These are phyloP conservation scores for Sclerospora graminicola DNA, from an alignment of 352 stramenopile genomes.

Conservation along the genomic window DNA sequence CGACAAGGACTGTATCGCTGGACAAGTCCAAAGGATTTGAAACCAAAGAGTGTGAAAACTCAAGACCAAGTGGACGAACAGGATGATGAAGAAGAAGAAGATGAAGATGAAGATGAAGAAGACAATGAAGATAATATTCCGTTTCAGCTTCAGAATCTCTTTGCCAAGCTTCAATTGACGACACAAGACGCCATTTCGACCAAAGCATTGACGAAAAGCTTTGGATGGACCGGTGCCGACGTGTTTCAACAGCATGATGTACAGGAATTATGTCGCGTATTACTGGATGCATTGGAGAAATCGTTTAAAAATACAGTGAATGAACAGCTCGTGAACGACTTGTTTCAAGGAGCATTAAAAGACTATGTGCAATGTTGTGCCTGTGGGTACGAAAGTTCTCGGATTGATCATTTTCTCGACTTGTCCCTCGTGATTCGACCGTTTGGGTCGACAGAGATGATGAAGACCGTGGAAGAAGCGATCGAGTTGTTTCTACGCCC, in stretches of 20 bases:
- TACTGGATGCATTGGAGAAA: conserved; percentile 87
- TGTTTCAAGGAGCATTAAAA: conserved; percentile 78
- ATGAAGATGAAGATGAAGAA: conserved; percentile 37
- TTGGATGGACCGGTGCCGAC: conserved; percentile 84
- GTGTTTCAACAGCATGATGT: conserved; percentile 89
- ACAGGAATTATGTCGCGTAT: conserved; percentile 84
- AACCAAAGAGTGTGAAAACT: too few relatives aligned
- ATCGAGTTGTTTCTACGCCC: conserved; percentile 83
- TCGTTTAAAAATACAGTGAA: conserved; percentile 82
- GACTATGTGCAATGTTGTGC: conserved; percentile 84
- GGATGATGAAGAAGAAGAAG: conserved; percentile 7
- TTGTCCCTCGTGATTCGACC: conserved; percentile 85
- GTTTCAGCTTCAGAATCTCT: conserved; percentile 87
- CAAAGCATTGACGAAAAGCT: conserved; percentile 86
- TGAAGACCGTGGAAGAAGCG: conserved; percentile 78
- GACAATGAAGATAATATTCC: conserved; percentile 73
- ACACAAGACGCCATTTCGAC: conserved; percentile 60
- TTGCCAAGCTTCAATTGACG: conserved; percentile 83
- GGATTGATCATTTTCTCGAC: conserved; percentile 83
- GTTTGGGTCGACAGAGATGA: conserved; percentile 79
- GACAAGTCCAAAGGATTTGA: conserved; percentile 12
- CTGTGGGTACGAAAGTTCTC: conserved; percentile 78
- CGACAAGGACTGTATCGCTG: conserved; percentile 74
- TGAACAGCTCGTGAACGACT: conserved; percentile 82
- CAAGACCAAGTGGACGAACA: too few relatives aligned